phyloP scores from a whole-genome alignment of 257 asterid genomes.

The Penstemon newberryi region DNA sequence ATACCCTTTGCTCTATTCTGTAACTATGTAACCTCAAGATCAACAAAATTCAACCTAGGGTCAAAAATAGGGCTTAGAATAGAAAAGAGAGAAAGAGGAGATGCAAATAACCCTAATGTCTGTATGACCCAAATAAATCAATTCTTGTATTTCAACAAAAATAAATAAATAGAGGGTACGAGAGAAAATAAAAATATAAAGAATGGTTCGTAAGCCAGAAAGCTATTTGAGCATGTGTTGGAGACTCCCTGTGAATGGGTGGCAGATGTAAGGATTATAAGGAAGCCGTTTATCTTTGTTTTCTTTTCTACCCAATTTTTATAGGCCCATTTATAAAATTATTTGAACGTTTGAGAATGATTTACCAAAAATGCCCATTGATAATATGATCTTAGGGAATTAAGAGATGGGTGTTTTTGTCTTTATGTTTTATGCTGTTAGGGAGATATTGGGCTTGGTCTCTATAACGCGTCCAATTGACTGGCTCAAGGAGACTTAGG shows the following conservation, averaged over 20 bases:
- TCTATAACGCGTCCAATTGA: slow-evolving; percentile 44
- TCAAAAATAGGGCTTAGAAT: slow-evolving; percentile 6
- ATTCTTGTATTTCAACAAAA: neutral
- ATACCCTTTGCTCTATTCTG: slow-evolving; percentile 25
- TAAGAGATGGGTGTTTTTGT: slow-evolving; percentile 15
- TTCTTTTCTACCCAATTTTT: slow-evolving; percentile 30
- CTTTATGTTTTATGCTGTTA: neutral
- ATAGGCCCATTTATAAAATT: too few relatives aligned
- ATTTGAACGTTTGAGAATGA: too few relatives aligned
- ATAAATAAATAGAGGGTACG: neutral
- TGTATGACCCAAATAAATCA: slow-evolving; percentile 1
- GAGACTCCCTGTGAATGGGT: slow-evolving; percentile 31
- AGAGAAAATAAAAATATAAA: neutral
- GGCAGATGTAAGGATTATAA: slow-evolving; percentile 50
- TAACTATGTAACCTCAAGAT: slow-evolving; percentile 13
- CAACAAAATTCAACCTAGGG: slow-evolving; percentile 23
- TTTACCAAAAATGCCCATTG: too few relatives aligned
- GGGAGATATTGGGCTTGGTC: slow-evolving; percentile 6
- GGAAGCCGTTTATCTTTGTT: slow-evolving; percentile 59
- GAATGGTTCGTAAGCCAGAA: neutral
- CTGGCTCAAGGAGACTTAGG: slow-evolving; percentile 30
- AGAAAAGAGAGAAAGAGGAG: neutral
- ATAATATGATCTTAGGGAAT: too few relatives aligned
- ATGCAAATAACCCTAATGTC: slow-evolving; percentile 5
- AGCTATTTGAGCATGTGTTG: slow-evolving; percentile 26